A percentile compares a stretch with the other conserved stretches of the same genome.
Conservation (phyloP, 2,329 filamentous ascomycete species). For the Nannizzia gypsea region DNA sequence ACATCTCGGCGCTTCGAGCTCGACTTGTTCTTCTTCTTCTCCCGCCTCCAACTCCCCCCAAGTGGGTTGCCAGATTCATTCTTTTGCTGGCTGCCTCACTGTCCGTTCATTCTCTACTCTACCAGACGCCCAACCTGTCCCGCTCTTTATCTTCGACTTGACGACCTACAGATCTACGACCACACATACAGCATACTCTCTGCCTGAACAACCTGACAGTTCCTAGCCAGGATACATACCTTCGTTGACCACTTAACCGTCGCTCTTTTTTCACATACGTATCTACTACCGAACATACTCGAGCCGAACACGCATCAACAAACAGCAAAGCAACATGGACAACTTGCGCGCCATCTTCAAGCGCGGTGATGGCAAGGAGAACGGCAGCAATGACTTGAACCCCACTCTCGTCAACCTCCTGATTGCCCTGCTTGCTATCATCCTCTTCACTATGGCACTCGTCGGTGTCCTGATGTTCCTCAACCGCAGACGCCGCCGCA, state of each 20-base stretch:
- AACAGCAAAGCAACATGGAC: slow-evolving; percentile 24
- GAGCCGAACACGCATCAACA: background rate
- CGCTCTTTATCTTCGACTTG: slow-evolving; percentile 9
- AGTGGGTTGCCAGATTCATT: slow-evolving; percentile 51
- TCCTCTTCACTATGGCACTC: slow-evolving; percentile 59
- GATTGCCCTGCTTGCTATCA: slow-evolving; percentile 64
- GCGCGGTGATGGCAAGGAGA: slow-evolving; percentile 36
- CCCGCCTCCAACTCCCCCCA: slow-evolving; percentile 15
- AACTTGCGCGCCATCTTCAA: slow-evolving; percentile 37
- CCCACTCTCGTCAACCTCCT: slow-evolving; percentile 61
- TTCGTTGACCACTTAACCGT: background rate
- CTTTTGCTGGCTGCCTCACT: slow-evolving; percentile 47
- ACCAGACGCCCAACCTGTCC: slow-evolving; percentile 8
- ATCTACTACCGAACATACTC: too few species aligned
- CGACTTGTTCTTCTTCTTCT: slow-evolving; percentile 11
- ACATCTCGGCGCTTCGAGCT: background rate
- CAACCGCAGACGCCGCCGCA: slow-evolving; percentile 50
- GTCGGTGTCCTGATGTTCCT: slow-evolving; percentile 59
- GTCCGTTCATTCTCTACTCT: slow-evolving; percentile 34
- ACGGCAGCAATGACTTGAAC: slow-evolving; percentile 36
- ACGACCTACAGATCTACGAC: too few species aligned
- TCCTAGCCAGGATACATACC: background rate
- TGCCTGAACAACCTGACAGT: slow-evolving; percentile 5
- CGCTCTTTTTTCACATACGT: too few species aligned
- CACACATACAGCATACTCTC: too few species aligned